These are phyloP conservation scores for Collybia mongolica DNA, from an alignment of 768 basidiomycete genomes.

Conservation along the genomic window DNA sequence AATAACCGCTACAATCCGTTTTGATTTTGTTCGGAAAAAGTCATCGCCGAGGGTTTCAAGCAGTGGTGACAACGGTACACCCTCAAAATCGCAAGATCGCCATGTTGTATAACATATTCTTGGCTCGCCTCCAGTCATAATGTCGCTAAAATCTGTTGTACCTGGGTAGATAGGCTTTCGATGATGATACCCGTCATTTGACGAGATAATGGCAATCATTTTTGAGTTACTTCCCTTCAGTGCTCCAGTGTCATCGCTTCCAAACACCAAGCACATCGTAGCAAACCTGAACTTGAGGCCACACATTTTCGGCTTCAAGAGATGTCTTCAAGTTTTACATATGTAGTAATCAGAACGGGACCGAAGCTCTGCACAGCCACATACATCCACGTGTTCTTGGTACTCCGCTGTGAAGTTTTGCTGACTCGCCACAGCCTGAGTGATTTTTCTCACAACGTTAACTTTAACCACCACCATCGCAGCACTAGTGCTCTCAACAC, in stretches of 20 bases:
- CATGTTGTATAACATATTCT: not conserved
- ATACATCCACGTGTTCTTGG: not conserved
- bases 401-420: not conserved
- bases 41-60: no score
- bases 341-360: no score
- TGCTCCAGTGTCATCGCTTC: no score
- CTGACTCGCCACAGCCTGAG: not conserved
- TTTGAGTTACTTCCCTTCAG: no score
- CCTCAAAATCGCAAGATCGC: no score
- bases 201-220: not conserved
- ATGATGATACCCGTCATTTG: not conserved
- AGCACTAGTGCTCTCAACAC: not conserved
- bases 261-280: no score
- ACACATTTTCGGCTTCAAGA: no score
- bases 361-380: not conserved
- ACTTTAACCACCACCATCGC: constrained; percentile 18
- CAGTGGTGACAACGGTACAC: no score
- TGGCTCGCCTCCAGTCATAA: not conserved
- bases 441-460: not conserved
- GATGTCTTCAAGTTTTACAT: no score
- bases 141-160: not conserved
- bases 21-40: no score
- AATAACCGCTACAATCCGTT: constrained; percentile 17
- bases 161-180: not conserved
- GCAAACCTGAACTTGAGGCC: no score